Conservation (phyloP, 176 grass and related monocot species). For the Microstegium vimineum region DNA sequence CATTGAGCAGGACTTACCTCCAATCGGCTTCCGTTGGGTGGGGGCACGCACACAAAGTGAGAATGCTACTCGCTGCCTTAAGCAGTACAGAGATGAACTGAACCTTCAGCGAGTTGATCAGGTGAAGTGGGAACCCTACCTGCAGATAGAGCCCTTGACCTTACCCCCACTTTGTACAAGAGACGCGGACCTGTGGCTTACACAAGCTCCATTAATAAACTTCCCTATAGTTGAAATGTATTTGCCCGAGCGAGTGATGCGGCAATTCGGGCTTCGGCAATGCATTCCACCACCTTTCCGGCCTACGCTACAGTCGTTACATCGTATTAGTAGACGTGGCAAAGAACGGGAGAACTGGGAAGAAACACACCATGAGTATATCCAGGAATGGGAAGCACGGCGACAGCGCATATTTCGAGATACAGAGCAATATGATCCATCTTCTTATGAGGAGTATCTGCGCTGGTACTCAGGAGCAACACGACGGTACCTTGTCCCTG, state of each 20-base stretch:
- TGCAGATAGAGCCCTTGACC: conserved; percentile 32
- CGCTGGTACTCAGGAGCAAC: conserved; percentile 61
- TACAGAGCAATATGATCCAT: conserved; percentile 45
- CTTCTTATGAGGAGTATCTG: conserved; percentile 59
- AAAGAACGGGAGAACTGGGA: conserved; percentile 51
- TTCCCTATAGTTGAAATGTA: conserved; percentile 73
- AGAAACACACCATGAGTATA: conserved; percentile 47
- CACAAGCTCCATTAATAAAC: conserved; percentile 56
- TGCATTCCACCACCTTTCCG: conserved; percentile 57
- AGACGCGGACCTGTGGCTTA: conserved; percentile 57
- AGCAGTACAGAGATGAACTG: conserved; percentile 59
- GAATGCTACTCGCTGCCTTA: conserved; percentile 52
- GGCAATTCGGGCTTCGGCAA: conserved; percentile 56
- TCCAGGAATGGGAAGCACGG: conserved; percentile 60
- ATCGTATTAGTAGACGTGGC: conserved; percentile 58
- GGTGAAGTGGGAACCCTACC: conserved; percentile 60
- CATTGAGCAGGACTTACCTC: conserved; percentile 30
- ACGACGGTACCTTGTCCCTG: conserved; percentile 50
- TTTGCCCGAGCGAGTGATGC: conserved; percentile 63
- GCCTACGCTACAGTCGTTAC: conserved; percentile 47
- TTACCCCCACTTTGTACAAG: conserved; percentile 49
- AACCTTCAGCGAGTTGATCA: conserved; percentile 54
- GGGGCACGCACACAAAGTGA: conserved; percentile 52
- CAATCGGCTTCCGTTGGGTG: conserved; percentile 58
- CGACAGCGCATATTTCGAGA: conserved; percentile 52